Percentiles rank a stretch among this genome's conserved stretches.
phyloP scores from a whole-genome alignment of 2,329 filamentous ascomycete species.

The Bimuria novae-zelandiae region DNA sequence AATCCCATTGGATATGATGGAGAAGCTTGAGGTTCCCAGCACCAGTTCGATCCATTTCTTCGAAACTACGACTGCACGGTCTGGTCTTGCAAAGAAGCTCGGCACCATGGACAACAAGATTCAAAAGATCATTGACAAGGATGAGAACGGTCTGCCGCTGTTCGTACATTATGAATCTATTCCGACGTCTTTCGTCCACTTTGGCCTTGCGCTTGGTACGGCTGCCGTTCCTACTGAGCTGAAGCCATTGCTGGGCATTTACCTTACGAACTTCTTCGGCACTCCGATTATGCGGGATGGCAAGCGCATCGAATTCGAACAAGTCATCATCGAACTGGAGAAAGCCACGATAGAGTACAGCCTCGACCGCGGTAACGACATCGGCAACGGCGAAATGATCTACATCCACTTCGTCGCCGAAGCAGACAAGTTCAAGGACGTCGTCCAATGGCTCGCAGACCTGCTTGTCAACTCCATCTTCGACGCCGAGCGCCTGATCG shows the following conservation, averaged over 20 bases:
- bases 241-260: conserved; percentile 82
- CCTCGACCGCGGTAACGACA: conserved; percentile 68
- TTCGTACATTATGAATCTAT: conserved; percentile 99
- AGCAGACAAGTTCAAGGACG: conserved; percentile 79
- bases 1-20: conserved; percentile 81
- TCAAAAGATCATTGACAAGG: conserved; percentile 75
- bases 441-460: conserved; percentile 81
- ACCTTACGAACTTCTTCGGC: conserved; percentile 92
- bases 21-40: conserved; percentile 78
- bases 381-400: conserved; percentile 82
- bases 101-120: conserved; percentile 70
- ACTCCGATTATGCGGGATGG: conserved; percentile 81
- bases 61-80: conserved; percentile 79
- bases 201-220: conserved; percentile 81
- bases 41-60: conserved; percentile 96
- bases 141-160: conserved; percentile 68
- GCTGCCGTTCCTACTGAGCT: conserved; percentile 76
- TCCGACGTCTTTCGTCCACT: conserved; percentile 86
- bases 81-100: conserved; percentile 74
- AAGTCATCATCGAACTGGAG: conserved; percentile 89
- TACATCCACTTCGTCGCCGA: conserved; percentile 85
- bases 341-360: conserved; percentile 85
- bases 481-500: conserved; percentile 68
- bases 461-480: conserved; percentile 90
- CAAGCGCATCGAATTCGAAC: conserved; percentile 80